A percentile compares a stretch with the other conserved stretches of the same genome.
Conservation (phyloP, 148 eudicot genomes). For the Rhododendron vialii region DNA sequence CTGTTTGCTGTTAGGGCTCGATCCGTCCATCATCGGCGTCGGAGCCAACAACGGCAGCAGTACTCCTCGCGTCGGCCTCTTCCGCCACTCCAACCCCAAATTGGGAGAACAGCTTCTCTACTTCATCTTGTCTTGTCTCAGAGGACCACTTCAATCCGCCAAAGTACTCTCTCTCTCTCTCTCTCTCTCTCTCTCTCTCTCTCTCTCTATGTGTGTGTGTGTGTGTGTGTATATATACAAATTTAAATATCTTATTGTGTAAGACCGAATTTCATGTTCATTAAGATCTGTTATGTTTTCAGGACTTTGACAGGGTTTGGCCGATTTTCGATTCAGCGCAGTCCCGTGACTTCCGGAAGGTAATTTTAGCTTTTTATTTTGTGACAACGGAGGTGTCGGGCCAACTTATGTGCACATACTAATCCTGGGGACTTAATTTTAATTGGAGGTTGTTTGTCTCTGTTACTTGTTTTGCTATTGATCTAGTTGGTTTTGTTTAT, state of each 20-base stretch:
- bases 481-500: background rate
- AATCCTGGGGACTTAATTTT: background rate
- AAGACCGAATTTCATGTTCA: background rate
- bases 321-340: conserved; percentile 98
- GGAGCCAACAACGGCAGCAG: conserved; percentile 37
- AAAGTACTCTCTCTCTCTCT: conserved; percentile 35
- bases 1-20: conserved; percentile 78
- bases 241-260: background rate
- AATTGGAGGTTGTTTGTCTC: background rate
- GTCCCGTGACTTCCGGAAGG: conserved; percentile 96
- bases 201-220: no score
- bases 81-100: conserved; percentile 98
- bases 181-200: background rate
- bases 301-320: conserved; percentile 98
- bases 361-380: conserved; percentile 12
- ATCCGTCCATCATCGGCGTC: conserved; percentile 74
- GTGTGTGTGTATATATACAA: background rate
- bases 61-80: conserved; percentile 77
- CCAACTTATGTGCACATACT: background rate
- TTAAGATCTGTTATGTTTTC: conserved; percentile 12
- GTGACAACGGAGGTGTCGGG: background rate
- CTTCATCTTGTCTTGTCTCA: conserved; percentile 79
- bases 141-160: conserved; percentile 85
- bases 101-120: conserved; percentile 93
- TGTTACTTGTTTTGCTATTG: conserved; percentile 1